phyloP scores from a whole-genome alignment of 148 eudicot genomes.

The Suaeda aralocaspica region DNA sequence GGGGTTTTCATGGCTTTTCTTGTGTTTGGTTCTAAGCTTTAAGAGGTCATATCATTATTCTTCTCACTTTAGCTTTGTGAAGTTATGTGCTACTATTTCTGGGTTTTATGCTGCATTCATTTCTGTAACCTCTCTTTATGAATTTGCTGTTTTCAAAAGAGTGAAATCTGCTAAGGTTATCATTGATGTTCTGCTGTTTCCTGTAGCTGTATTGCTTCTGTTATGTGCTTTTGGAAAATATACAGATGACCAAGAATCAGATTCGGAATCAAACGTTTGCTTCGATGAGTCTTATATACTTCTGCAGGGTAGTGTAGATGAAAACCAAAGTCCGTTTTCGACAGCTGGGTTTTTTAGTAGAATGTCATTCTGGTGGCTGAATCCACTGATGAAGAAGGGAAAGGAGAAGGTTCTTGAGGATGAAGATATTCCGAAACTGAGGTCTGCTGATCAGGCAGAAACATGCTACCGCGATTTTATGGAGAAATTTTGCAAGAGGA shows the following conservation, averaged over 20 bases:
- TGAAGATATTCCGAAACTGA: slow-evolving; percentile 44
- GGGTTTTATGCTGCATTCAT: slow-evolving; percentile 23
- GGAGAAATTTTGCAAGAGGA: slow-evolving; percentile 28
- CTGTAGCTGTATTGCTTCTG: slow-evolving; percentile 24
- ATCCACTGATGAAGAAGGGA: slow-evolving; percentile 51
- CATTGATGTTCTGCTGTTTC: slow-evolving; percentile 27
- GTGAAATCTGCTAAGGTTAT: slow-evolving; percentile 10
- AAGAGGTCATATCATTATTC: background rate
- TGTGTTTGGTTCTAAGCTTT: slow-evolving; percentile 22
- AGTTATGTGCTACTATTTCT: slow-evolving; percentile 12
- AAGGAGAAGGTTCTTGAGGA: slow-evolving; percentile 37
- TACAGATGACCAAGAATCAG: background rate
- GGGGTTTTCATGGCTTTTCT: slow-evolving; percentile 31
- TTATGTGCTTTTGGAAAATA: slow-evolving; percentile 11
- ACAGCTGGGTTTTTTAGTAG: slow-evolving; percentile 43
- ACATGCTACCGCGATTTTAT: slow-evolving; percentile 37
- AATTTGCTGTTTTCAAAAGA: slow-evolving; percentile 4
- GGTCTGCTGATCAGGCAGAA: slow-evolving; percentile 37
- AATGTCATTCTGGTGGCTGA: slow-evolving; percentile 65
- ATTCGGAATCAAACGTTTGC: background rate
- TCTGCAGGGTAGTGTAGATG: slow-evolving; percentile 26
- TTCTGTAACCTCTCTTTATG: slow-evolving; percentile 18
- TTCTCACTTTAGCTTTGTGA: background rate
- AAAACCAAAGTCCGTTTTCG: slow-evolving; percentile 33
- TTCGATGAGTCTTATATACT: slow-evolving; percentile 25